A percentile compares a stretch with the other conserved stretches of the same genome.
These are phyloP conservation scores for Chalaropsis ovoidea DNA, from an alignment of 2,329 filamentous ascomycete species.

Conservation along the genomic window DNA sequence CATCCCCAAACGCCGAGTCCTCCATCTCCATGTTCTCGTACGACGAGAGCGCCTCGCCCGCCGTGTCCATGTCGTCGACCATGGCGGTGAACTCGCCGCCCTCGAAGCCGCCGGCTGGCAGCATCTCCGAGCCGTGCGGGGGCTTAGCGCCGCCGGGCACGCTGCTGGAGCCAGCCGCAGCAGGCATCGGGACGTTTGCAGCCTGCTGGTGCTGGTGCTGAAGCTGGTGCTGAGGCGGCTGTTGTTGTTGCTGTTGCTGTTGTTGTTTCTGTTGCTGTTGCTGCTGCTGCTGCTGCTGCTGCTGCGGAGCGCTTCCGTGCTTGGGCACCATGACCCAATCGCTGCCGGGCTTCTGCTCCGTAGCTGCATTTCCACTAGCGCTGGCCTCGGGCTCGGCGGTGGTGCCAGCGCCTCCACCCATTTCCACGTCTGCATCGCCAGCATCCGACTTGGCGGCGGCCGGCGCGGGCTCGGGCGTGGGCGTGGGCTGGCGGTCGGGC, in stretches of 20 bases:
- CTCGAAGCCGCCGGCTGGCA: constrained; percentile 35
- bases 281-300: neutral
- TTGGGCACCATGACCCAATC: constrained; percentile 71
- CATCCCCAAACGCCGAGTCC: constrained; percentile 74
- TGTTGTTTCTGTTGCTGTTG: neutral
- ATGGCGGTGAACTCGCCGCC: constrained; percentile 54
- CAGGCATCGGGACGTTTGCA: too few relatives aligned
- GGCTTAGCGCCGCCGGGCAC: constrained; percentile 29
- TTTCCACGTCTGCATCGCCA: constrained; percentile 53
- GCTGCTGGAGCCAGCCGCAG: constrained; percentile 19
- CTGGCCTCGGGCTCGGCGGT: constrained; percentile 28
- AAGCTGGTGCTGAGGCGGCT: constrained; percentile 9
- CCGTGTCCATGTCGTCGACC: constrained; percentile 58
- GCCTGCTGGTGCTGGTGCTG: neutral
- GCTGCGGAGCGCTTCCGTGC: constrained; percentile 39
- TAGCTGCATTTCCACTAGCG: neutral
- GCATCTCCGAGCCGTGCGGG: neutral
- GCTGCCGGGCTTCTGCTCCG: constrained; percentile 41
- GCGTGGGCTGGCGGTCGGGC: constrained; percentile 37
- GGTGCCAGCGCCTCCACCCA: constrained; percentile 49
- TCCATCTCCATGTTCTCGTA: constrained; percentile 59
- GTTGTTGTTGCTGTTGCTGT: neutral
- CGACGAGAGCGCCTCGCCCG: constrained; percentile 60
- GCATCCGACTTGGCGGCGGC: constrained; percentile 35
- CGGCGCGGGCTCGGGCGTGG: constrained; percentile 39